Percentiles rank a stretch among this genome's conserved stretches.
Conservation (phyloP, 352 stramenopile genomes). For the Halophytophthora polymorphica region DNA sequence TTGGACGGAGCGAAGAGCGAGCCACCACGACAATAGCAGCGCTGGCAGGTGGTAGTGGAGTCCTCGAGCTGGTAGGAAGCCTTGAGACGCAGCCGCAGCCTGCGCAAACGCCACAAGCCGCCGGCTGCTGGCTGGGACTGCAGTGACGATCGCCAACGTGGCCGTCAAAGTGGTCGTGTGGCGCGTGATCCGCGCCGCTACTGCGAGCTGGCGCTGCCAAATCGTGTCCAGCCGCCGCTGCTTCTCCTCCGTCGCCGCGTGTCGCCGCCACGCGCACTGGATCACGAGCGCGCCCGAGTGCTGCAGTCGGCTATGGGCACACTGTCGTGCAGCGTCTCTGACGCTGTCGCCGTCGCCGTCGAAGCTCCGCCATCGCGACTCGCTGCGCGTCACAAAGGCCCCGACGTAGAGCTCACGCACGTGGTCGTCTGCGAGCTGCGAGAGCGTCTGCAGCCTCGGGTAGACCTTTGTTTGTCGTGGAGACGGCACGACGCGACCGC, state of each 20-base stretch:
- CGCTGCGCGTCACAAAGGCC: constrained; percentile 45
- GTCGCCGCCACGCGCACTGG: constrained; percentile 42
- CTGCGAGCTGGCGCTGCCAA: constrained; percentile 40
- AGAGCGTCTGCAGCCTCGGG: constrained; percentile 44
- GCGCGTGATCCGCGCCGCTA: constrained; percentile 39
- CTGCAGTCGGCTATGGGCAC: constrained; percentile 20
- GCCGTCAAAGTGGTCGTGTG: constrained; percentile 13
- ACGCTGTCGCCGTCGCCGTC: constrained; percentile 23
- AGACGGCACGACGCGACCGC: constrained; percentile 5
- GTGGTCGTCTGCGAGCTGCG: constrained; percentile 36
- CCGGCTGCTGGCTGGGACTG: not conserved
- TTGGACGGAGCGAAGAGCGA: constrained; percentile 28
- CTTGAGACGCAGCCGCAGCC: not conserved
- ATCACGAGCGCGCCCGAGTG: constrained; percentile 45
- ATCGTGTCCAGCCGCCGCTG: constrained; percentile 17
- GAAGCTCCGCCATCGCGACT: constrained; percentile 36
- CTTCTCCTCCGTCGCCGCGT: constrained; percentile 24
- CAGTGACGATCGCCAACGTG: constrained; percentile 1
- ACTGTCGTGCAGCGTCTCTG: constrained; percentile 11
- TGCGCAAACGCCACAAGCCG: constrained; percentile 5
- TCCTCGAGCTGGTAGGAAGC: constrained; percentile 8
- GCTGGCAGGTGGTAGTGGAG: constrained; percentile 34
- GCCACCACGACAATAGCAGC: constrained; percentile 36
- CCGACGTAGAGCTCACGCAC: constrained; percentile 34
- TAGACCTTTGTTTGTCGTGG: constrained; percentile 15